Conservation (phyloP, 1,139 yeast species). For the Geotrichum klebahnii region DNA sequence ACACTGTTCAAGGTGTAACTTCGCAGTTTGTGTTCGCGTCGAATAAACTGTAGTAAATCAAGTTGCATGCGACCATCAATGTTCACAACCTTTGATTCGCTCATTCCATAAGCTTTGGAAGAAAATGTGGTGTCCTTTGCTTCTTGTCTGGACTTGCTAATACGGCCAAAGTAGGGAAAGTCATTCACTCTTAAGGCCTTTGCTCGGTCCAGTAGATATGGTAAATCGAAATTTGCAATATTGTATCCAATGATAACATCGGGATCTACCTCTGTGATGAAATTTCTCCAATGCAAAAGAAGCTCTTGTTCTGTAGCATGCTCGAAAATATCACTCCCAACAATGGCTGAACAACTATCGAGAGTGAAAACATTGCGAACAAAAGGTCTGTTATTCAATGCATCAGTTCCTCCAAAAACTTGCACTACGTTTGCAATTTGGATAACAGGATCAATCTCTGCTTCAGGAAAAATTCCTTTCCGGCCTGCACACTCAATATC, state of each 20-base stretch:
- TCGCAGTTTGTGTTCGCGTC: slow-evolving; percentile 90
- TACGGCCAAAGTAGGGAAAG: slow-evolving; percentile 86
- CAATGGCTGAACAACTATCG: slow-evolving; percentile 84
- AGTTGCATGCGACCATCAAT: slow-evolving; percentile 95
- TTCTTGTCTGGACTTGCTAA: slow-evolving; percentile 64
- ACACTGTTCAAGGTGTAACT: slow-evolving; percentile 94
- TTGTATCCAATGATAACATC: slow-evolving; percentile 97
- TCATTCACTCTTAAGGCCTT: slow-evolving; percentile 58
- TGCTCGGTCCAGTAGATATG: slow-evolving; percentile 87
- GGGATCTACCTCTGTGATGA: slow-evolving; percentile 79
- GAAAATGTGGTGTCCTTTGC: slow-evolving; percentile 78
- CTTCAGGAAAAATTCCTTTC: slow-evolving; percentile 93
- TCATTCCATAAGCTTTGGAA: slow-evolving; percentile 93
- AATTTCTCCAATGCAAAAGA: slow-evolving; percentile 81
- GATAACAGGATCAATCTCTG: slow-evolving; percentile 88
- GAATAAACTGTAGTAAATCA: slow-evolving; percentile 87
- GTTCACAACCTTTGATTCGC: slow-evolving; percentile 86
- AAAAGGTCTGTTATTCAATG: slow-evolving; percentile 55
- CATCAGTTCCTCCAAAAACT: slow-evolving; percentile 62
- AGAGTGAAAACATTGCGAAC: slow-evolving; percentile 93
- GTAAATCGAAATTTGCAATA: slow-evolving; percentile 90
- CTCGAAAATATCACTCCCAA: slow-evolving; percentile 85
- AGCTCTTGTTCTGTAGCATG: slow-evolving; percentile 73
- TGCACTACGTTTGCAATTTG: slow-evolving; percentile 95
- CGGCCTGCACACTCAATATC: slow-evolving; percentile 99